These are phyloP conservation scores for Eucalyptus regnans DNA, from an alignment of 345 rosid genomes.

Conservation along the genomic window DNA sequence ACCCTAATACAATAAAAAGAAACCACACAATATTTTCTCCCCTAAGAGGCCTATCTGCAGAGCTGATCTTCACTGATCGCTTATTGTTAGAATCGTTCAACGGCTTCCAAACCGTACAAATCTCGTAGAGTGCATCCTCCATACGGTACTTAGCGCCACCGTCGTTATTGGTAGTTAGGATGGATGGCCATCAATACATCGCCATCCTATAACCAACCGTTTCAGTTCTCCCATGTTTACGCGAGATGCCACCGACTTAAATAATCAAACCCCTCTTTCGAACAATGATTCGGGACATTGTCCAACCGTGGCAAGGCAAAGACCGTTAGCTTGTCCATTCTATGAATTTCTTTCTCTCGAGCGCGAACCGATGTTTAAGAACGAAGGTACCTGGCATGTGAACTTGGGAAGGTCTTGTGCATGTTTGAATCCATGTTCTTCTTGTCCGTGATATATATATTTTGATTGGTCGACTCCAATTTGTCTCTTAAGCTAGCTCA, in stretches of 20 bases:
- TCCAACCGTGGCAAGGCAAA: not conserved
- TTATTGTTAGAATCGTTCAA: not conserved
- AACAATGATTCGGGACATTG: not conserved
- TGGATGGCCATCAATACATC: not conserved
- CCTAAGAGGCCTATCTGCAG: not conserved
- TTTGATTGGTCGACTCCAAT: not conserved
- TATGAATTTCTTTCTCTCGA: not conserved
- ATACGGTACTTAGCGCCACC: not conserved
- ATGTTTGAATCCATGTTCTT: not conserved
- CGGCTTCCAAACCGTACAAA: not conserved
- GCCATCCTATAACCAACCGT: not conserved
- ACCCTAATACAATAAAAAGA: too few species aligned
- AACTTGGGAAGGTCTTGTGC: not conserved
- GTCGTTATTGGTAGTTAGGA: not conserved
- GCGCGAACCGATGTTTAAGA: not conserved
- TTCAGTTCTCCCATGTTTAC: not conserved
- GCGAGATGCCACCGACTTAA: not conserved
- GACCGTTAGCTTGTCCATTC: not conserved
- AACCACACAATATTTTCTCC: too few species aligned
- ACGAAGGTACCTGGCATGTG: not conserved
- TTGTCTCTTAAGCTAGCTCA: not conserved
- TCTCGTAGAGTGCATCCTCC: not conserved
- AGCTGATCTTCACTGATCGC: not conserved
- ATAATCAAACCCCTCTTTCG: not conserved
- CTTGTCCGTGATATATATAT: not conserved